Percentiles rank a stretch among this genome's conserved stretches.
phyloP scores from a whole-genome alignment of 1,284 basidiomycete species.

The Ceratobasidium sp. region DNA sequence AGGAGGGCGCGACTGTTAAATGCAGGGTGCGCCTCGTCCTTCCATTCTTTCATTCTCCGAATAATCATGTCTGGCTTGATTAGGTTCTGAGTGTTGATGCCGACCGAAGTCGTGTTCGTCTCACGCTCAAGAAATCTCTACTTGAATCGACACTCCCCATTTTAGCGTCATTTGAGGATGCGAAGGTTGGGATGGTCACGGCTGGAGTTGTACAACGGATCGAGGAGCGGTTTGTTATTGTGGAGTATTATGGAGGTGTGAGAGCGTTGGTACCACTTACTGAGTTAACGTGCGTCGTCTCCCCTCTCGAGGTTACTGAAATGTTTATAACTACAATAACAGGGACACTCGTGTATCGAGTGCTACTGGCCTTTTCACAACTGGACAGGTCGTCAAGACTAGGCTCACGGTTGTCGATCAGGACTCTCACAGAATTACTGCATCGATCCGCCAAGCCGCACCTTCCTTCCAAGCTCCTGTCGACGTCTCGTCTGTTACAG shows the following conservation, averaged over 20 bases:
- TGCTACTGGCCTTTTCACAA: constrained; percentile 74
- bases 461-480: constrained; percentile 62
- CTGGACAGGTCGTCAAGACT: constrained; percentile 89
- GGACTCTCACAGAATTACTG: constrained; percentile 74
- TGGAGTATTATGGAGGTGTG: constrained; percentile 92
- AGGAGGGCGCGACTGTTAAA: constrained; percentile 83
- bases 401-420: constrained; percentile 79
- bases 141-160: constrained; percentile 83
- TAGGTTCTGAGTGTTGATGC: constrained; percentile 90
- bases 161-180: constrained; percentile 73
- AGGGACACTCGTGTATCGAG: constrained; percentile 74
- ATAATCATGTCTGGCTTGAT: constrained; percentile 45
- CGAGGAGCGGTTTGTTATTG: constrained; percentile 78
- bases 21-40: constrained; percentile 70
- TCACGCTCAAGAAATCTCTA: constrained; percentile 94
- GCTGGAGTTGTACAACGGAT: constrained; percentile 88
- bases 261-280: constrained; percentile 84
- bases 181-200: constrained; percentile 76
- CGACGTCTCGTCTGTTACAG: constrained; percentile 77
- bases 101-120: constrained; percentile 80
- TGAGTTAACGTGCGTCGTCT: constrained; percentile 75
- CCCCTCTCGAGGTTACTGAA: background rate
- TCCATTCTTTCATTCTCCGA: constrained; percentile 4
- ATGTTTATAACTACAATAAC: background rate
- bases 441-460: constrained; percentile 87